Conservation (phyloP, 331 rosid species). For the Spiraea crenata region DNA sequence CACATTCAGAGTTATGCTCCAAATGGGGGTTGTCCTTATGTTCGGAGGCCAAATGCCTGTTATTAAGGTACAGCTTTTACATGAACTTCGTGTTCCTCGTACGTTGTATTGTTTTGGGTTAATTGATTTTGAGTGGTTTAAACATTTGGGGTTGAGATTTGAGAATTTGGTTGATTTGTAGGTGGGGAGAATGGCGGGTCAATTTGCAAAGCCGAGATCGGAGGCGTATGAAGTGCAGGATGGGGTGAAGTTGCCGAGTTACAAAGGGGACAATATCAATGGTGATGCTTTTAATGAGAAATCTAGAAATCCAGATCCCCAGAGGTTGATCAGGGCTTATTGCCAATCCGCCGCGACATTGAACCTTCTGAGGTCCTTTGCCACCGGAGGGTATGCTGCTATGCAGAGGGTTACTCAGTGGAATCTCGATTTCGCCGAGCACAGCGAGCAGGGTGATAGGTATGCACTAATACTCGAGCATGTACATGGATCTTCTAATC, state of each 20-base stretch:
- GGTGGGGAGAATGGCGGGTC: conserved; percentile 86
- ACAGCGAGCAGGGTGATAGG: conserved; percentile 73
- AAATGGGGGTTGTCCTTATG: conserved; percentile 78
- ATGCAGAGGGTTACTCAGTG: conserved; percentile 73
- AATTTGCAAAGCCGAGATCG: conserved; percentile 70
- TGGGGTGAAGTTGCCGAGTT: conserved; percentile 60
- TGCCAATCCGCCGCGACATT: conserved; percentile 71
- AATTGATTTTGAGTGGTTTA: neutral
- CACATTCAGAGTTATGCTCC: conserved; percentile 62
- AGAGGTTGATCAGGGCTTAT: conserved; percentile 70
- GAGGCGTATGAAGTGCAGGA: conserved; percentile 45
- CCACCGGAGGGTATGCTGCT: conserved; percentile 75
- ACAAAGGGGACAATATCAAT: conserved; percentile 68
- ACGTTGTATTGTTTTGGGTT: neutral
- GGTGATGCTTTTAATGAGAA: conserved; percentile 58
- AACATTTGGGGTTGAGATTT: neutral
- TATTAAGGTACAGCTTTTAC: conserved; percentile 30
- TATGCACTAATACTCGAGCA: conserved; percentile 14
- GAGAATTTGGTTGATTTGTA: conserved; percentile 21
- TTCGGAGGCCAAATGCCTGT: conserved; percentile 71
- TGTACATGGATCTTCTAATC: neutral
- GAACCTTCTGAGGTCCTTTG: conserved; percentile 64
- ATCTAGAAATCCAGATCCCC: conserved; percentile 63
- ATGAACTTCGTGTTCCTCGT: neutral
- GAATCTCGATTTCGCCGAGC: conserved; percentile 71